Percentiles rank a stretch among this genome's conserved stretches.
phyloP scores from a whole-genome alignment of 2,329 filamentous ascomycete species.

The Alternaria rosae region DNA sequence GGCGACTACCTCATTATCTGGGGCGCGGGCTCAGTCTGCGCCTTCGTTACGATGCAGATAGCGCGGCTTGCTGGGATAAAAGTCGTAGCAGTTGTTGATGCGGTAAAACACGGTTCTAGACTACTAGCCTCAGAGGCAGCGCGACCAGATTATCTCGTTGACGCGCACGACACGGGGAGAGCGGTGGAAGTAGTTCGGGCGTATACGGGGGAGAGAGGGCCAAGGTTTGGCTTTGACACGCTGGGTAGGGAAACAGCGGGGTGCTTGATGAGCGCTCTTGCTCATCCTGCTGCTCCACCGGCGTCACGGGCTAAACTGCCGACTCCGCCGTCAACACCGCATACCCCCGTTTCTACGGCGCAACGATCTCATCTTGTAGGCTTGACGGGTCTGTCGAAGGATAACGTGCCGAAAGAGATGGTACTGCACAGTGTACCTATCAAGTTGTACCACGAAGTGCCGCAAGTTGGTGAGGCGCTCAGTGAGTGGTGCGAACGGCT shows the following conservation, averaged over 20 bases:
- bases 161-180: slow-evolving; percentile 70
- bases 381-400: slow-evolving; percentile 71
- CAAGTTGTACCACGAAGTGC: slow-evolving; percentile 76
- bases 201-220: slow-evolving; percentile 60
- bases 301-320: slow-evolving; percentile 16
- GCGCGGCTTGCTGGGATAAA: slow-evolving; percentile 70
- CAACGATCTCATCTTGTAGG: slow-evolving; percentile 67
- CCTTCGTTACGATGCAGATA: slow-evolving; percentile 71
- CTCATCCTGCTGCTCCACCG: slow-evolving; percentile 19
- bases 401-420: slow-evolving; percentile 53
- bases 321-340: slow-evolving; percentile 42
- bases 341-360: slow-evolving; percentile 33
- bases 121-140: slow-evolving; percentile 49
- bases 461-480: slow-evolving; percentile 67
- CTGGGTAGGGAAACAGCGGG: slow-evolving; percentile 69
- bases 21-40: slow-evolving; percentile 76
- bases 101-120: slow-evolving; percentile 67
- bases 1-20: slow-evolving; percentile 78
- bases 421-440: slow-evolving; percentile 73
- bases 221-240: slow-evolving; percentile 75
- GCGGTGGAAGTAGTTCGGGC: slow-evolving; percentile 70
- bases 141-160: slow-evolving; percentile 71
- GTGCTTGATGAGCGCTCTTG: slow-evolving; percentile 63
- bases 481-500: slow-evolving; percentile 73
- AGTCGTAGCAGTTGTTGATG: slow-evolving; percentile 72